phyloP scores from a whole-genome alignment of 345 rosid genomes.

The Hirschfeldia incana region DNA sequence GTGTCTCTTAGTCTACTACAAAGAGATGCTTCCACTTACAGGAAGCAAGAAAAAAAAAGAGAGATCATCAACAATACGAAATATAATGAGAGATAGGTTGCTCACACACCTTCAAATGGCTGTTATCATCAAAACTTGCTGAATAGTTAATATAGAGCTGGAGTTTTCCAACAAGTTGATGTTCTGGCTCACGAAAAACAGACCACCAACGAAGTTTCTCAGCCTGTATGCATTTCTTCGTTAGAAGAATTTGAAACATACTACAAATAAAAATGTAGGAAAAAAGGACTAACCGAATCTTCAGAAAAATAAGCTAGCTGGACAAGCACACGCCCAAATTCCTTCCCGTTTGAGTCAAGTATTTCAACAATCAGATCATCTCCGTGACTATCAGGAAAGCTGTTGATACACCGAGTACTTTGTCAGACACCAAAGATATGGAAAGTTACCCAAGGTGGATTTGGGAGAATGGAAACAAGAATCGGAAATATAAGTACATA shows the following conservation, averaged over 20 bases:
- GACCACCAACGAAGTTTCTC: conserved; percentile 97
- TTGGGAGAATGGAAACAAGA: conserved; percentile 18
- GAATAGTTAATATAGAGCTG: conserved; percentile 83
- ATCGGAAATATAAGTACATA: conserved; percentile 45
- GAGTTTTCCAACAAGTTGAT: conserved; percentile 81
- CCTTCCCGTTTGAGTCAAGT: conserved; percentile 79
- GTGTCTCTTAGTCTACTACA: conserved; percentile 11
- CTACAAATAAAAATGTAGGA: conserved; percentile 9
- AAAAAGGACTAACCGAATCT: conserved; percentile 55
- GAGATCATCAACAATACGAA: not conserved
- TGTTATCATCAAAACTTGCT: conserved; percentile 77
- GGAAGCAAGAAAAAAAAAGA: not conserved
- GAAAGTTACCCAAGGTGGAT: conserved; percentile 7
- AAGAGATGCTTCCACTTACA: conserved; percentile 3
- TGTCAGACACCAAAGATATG: conserved; percentile 26
- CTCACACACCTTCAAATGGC: conserved; percentile 68
- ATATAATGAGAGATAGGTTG: conserved; percentile 16
- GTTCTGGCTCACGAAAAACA: conserved; percentile 88
- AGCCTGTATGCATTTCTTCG: conserved; percentile 54
- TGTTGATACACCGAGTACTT: conserved; percentile 44
- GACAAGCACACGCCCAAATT: conserved; percentile 85
- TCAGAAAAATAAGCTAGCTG: conserved; percentile 81
- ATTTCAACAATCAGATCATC: conserved; percentile 94
- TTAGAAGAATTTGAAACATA: conserved; percentile 32
- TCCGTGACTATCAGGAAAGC: conserved; percentile 94